Conservation (phyloP, 2,329 filamentous ascomycete species). For the Neofusicoccum ribis region DNA sequence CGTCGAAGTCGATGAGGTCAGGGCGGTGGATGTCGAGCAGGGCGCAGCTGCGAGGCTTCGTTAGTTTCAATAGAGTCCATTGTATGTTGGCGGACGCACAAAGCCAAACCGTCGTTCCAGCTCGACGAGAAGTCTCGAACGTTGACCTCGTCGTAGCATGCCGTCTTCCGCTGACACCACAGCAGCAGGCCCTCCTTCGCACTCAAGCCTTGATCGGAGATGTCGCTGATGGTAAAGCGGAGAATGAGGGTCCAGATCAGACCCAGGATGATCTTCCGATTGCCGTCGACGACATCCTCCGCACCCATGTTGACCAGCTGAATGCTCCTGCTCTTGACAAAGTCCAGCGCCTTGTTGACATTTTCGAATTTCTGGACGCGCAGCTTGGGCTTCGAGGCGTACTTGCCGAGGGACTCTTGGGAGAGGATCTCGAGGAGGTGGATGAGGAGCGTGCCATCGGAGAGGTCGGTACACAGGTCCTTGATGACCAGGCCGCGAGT, state of each 20-base stretch:
- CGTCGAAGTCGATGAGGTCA: constrained; percentile 95
- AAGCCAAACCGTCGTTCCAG: constrained; percentile 97
- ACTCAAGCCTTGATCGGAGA: constrained; percentile 96
- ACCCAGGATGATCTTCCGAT: constrained; percentile 94
- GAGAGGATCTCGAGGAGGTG: constrained; percentile 96
- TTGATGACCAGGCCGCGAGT: constrained; percentile 75
- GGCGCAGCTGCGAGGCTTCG: constrained; percentile 62
- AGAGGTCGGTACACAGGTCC: constrained; percentile 85
- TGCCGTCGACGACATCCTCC: constrained; percentile 97
- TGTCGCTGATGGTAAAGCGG: constrained; percentile 97
- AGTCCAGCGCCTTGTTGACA: constrained; percentile 92
- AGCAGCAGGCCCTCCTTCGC: constrained; percentile 92
- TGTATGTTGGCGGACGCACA: constrained; percentile 46
- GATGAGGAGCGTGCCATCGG: constrained; percentile 92
- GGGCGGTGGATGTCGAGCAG: constrained; percentile 95
- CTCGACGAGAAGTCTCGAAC: constrained; percentile 92
- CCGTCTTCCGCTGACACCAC: constrained; percentile 98
- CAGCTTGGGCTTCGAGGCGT: constrained; percentile 93
- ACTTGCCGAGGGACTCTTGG: constrained; percentile 90
- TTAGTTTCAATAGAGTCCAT: constrained; percentile 5
- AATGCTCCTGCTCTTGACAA: constrained; percentile 85
- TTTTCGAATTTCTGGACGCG: constrained; percentile 98
- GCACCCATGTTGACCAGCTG: constrained; percentile 99
- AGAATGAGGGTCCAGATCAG: constrained; percentile 98
- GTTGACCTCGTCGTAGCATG: constrained; percentile 96